Percentiles rank a stretch among this genome's conserved stretches.
phyloP scores from a whole-genome alignment of 148 eudicot genomes.

The Euryodendron excelsum region DNA sequence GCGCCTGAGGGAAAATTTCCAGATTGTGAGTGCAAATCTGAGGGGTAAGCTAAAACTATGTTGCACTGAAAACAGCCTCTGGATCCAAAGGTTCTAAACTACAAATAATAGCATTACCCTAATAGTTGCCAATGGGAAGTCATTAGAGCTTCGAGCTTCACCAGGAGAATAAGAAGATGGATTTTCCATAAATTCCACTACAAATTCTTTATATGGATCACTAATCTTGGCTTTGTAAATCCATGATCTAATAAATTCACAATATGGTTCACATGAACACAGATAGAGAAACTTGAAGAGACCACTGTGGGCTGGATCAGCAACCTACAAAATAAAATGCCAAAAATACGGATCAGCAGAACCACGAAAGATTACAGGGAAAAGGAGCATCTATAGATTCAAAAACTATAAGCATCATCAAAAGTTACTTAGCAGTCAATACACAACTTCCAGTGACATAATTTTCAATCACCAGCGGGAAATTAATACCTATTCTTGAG shows the following conservation, averaged over 20 bases:
- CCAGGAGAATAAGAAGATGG: slow-evolving; percentile 28
- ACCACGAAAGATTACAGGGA: not conserved
- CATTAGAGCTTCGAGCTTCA: slow-evolving; percentile 40
- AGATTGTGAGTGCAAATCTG: not conserved
- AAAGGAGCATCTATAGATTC: not conserved
- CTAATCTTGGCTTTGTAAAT: slow-evolving; percentile 70
- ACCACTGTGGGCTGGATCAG: slow-evolving; percentile 70
- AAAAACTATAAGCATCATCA: not conserved
- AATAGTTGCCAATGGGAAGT: slow-evolving; percentile 53
- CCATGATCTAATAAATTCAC: slow-evolving; percentile 80
- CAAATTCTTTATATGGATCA: slow-evolving; percentile 78
- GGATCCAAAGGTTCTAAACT: slow-evolving; percentile 16
- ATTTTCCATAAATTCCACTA: slow-evolving; percentile 47
- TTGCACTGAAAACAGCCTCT: slow-evolving; percentile 23
- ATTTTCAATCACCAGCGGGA: not conserved
- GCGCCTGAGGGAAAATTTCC: slow-evolving; percentile 41
- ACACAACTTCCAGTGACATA: not conserved
- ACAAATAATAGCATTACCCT: slow-evolving; percentile 55
- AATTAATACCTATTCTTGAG: not conserved
- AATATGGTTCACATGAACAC: slow-evolving; percentile 78
- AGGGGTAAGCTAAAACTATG: not conserved
- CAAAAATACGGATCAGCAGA: slow-evolving; percentile 21
- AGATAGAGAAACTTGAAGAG: slow-evolving; percentile 81
- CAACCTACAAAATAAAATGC: slow-evolving; percentile 46
- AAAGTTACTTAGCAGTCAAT: not conserved